These are phyloP conservation scores for Deuterostichococcus epilithicus DNA, from an alignment of 139 green algal genomes.

Conservation along the genomic window DNA sequence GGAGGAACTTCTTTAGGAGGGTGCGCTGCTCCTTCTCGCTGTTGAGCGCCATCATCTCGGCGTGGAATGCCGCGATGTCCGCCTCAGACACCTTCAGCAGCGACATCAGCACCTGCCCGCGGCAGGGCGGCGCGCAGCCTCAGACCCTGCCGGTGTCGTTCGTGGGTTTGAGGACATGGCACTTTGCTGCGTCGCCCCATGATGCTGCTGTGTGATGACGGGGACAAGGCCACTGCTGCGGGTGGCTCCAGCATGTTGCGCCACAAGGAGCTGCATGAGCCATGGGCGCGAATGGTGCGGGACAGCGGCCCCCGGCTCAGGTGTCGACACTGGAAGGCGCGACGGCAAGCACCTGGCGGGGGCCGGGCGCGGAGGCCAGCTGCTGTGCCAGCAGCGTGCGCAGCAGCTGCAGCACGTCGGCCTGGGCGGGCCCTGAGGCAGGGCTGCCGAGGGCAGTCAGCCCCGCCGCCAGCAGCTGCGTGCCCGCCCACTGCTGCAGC, in stretches of 20 bases:
- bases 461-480: constrained; percentile 39
- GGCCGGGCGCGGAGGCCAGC: constrained; percentile 6
- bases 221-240: not conserved
- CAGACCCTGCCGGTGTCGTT: not conserved
- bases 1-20: constrained; percentile 62
- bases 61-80: constrained; percentile 25
- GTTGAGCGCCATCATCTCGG: constrained; percentile 13
- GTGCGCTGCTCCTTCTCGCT: constrained; percentile 71
- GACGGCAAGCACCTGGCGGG: constrained; percentile 10
- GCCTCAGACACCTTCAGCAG: not conserved
- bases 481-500: constrained; percentile 40
- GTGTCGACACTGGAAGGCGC: not conserved
- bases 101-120: constrained; percentile 9
- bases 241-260: not conserved
- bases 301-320: constrained; percentile 7
- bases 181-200: not conserved
- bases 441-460: constrained; percentile 36
- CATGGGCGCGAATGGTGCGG: not conserved
- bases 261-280: not conserved
- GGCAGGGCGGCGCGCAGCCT: constrained; percentile 8
- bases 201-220: not conserved
- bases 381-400: constrained; percentile 50
- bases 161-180: not conserved
- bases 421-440: constrained; percentile 34
- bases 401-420: constrained; percentile 57